Evolutionary conservation across 73 alveolate species (phyloP).

Genomic region (Tetrahymena elliotti): DNA sequence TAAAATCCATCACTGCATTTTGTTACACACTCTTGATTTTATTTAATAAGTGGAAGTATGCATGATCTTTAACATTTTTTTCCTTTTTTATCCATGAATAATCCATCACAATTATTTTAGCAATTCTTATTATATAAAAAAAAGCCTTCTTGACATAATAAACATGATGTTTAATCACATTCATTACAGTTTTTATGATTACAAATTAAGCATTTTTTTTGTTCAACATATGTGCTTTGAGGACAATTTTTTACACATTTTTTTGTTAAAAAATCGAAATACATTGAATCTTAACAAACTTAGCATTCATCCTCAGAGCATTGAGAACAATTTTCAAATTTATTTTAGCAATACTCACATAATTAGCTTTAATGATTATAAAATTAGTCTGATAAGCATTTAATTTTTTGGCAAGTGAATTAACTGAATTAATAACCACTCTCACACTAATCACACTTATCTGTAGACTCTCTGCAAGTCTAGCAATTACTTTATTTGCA

Average conservation of each 20-base stretch:
- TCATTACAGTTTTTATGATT: background rate
- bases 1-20: background rate
- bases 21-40: background rate
- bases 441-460: background rate
- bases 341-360: background rate
- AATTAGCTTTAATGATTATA: background rate
- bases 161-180: background rate
- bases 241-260: background rate
- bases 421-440: background rate
- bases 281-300: background rate
- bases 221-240: background rate
- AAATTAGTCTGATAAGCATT: background rate
- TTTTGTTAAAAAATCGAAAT: background rate
- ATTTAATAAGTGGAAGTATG: background rate
- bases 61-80: background rate
- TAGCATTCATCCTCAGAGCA: background rate
- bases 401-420: background rate
- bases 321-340: background rate
- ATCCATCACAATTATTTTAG: background rate
- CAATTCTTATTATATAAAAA: background rate
- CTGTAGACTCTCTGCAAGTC: background rate
- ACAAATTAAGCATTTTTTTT: background rate
- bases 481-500: background rate
- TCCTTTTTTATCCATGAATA: background rate
- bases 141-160: background rate